Evolutionary conservation across 2,329 filamentous ascomycete genomes (phyloP).

Genomic region (Aspergillus phoenicis): DNA sequence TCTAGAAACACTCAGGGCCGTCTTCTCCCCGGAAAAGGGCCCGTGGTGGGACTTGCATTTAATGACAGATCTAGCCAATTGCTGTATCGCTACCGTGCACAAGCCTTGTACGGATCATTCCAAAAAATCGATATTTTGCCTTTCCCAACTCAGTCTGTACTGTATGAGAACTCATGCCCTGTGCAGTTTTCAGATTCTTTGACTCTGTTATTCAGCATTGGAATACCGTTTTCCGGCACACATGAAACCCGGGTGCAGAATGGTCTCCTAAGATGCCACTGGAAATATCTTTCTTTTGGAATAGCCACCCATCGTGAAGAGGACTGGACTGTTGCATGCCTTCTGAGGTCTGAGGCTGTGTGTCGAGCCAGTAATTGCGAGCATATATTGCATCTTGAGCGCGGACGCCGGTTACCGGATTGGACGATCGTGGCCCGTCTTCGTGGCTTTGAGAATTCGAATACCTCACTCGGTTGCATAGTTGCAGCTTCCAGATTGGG

Average conservation of each 20-base stretch:
- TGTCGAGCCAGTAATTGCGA: conserved; percentile 33
- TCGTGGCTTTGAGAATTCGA: conserved; percentile 37
- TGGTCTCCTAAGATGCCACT: conserved; percentile 32
- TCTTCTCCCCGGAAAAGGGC: conserved; percentile 19
- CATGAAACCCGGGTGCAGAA: conserved; percentile 29
- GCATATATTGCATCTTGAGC: conserved; percentile 42
- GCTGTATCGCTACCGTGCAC: conserved; percentile 37
- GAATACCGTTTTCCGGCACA: conserved; percentile 43
- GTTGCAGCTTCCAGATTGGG: conserved; percentile 39
- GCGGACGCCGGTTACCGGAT: conserved; percentile 40
- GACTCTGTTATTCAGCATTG: conserved; percentile 39
- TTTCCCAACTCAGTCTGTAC: conserved; percentile 18
- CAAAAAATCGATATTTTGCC: conserved; percentile 29
- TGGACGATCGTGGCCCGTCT: conserved; percentile 43
- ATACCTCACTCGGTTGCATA: conserved; percentile 41
- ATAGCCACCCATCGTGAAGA: conserved; percentile 38
- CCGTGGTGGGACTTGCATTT: conserved; percentile 36
- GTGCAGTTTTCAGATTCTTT: conserved; percentile 29
- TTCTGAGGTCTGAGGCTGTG: conserved; percentile 38
- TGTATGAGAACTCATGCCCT: conserved; percentile 27
- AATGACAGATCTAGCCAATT: conserved; percentile 42
- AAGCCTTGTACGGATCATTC: conserved; percentile 39
- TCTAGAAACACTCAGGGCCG: background rate
- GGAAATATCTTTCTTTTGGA: conserved; percentile 46
- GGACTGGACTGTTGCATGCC: conserved; percentile 40